A percentile compares a stretch with the other conserved stretches of the same genome.
Conservation (phyloP, 345 rosid genomes). For the Gossypium turneri region DNA sequence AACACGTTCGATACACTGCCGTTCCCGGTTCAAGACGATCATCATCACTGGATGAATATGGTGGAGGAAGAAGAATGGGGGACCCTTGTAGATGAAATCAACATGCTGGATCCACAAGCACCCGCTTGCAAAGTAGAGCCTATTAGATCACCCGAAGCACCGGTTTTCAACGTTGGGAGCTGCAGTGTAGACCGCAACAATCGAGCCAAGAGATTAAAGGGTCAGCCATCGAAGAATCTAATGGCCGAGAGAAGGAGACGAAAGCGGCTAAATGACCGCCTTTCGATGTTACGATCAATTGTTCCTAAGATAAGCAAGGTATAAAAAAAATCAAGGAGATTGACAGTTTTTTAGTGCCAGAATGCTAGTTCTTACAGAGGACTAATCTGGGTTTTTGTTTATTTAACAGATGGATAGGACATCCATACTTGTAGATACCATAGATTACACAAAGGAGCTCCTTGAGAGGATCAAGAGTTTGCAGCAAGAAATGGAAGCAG, state of each 20-base stretch:
- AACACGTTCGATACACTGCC: constrained; percentile 36
- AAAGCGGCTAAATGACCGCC: constrained; percentile 77
- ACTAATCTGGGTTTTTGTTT: constrained; percentile 10
- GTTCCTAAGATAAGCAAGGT: constrained; percentile 99
- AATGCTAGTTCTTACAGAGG: background rate
- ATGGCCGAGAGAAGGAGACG: constrained; percentile 91
- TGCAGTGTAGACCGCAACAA: constrained; percentile 28
- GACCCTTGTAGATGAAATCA: constrained; percentile 23
- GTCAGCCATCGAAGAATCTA: constrained; percentile 89
- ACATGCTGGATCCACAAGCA: constrained; percentile 23
- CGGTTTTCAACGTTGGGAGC: constrained; percentile 30
- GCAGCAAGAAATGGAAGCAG: constrained; percentile 47
- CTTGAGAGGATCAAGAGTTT: constrained; percentile 51
- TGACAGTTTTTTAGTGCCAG: background rate
- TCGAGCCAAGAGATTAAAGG: constrained; percentile 54
- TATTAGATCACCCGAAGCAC: constrained; percentile 31
- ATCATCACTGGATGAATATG: constrained; percentile 17
- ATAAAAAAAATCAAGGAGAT: background rate
- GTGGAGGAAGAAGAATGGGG: constrained; percentile 35
- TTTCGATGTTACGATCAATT: constrained; percentile 86
- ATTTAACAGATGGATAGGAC: constrained; percentile 68
- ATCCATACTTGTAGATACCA: constrained; percentile 65
- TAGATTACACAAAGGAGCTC: constrained; percentile 73
- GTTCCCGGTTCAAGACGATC: constrained; percentile 35
- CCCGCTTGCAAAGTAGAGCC: constrained; percentile 38